phyloP scores from a whole-genome alignment of 148 eudicot species.

The Selenicereus undatus region DNA sequence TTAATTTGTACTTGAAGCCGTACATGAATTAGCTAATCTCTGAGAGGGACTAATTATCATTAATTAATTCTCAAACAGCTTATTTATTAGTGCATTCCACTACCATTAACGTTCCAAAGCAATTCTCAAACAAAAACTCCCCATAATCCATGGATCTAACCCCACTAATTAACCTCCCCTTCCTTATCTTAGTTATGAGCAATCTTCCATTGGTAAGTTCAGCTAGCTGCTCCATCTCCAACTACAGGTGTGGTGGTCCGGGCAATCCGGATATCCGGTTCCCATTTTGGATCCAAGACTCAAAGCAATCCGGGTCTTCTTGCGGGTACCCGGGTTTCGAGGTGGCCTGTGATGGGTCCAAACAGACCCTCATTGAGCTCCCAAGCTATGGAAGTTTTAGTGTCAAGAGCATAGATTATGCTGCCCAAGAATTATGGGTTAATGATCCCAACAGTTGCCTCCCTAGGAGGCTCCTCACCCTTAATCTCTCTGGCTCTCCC shows the following conservation, averaged over 20 bases:
- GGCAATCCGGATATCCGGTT: constrained; percentile 35
- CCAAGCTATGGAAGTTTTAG: constrained; percentile 41
- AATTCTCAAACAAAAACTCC: constrained; percentile 2
- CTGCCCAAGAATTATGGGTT: constrained; percentile 47
- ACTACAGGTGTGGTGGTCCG: constrained; percentile 27
- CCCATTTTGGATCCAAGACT: constrained; percentile 36
- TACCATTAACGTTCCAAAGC: constrained; percentile 3
- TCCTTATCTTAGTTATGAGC: constrained; percentile 7
- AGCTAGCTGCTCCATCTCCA: constrained; percentile 28
- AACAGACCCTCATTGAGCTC: constrained; percentile 37
- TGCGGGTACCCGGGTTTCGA: constrained; percentile 49
- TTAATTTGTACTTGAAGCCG: constrained; percentile 1
- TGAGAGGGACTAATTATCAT: constrained; percentile 10
- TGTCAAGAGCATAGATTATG: constrained; percentile 43
- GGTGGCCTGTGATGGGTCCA: constrained; percentile 31
- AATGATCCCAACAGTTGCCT: constrained; percentile 51
- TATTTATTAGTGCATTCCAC: constrained; percentile 9
- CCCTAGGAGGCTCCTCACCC: constrained; percentile 33
- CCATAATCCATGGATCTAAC: constrained; percentile 21
- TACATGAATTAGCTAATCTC: background rate
- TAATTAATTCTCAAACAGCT: background rate
- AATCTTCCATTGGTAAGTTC: constrained; percentile 9
- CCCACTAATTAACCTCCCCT: background rate
- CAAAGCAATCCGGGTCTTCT: constrained; percentile 22
- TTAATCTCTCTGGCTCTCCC: constrained; percentile 43